Conservation (phyloP, 441 rosid genomes). For the Euphorbia schlechtendalii region DNA sequence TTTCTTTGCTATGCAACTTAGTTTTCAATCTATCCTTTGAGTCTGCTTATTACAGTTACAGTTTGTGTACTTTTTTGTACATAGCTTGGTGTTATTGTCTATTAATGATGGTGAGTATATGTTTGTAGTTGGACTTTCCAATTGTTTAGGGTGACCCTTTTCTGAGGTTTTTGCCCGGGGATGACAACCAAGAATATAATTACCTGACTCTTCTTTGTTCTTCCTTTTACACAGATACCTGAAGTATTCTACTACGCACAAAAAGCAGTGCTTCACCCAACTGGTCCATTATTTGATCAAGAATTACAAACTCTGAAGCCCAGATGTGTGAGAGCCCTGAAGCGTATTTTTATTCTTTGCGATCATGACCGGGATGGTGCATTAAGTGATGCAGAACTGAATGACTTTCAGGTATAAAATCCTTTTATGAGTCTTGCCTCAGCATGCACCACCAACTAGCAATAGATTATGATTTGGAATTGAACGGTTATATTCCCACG, state of each 20-base stretch:
- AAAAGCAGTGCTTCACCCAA: constrained; percentile 74
- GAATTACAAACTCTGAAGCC: constrained; percentile 70
- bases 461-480: neutral
- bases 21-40: neutral
- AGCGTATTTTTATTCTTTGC: constrained; percentile 64
- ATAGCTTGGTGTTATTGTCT: neutral
- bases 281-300: constrained; percentile 69
- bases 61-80: neutral
- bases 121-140: neutral
- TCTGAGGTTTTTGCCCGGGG: no score
- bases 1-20: neutral
- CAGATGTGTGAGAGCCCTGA: constrained; percentile 79
- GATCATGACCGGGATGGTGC: constrained; percentile 66
- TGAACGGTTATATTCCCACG: no score
- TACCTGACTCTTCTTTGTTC: neutral
- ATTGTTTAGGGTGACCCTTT: neutral
- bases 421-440: neutral
- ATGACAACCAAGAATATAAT: neutral
- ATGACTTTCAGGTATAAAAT: constrained; percentile 54
- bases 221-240: constrained; percentile 39
- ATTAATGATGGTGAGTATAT: neutral
- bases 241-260: constrained; percentile 72
- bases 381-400: constrained; percentile 58
- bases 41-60: neutral
- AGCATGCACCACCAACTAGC: neutral